Evolutionary conservation across 139 green algal species (phyloP).

Genomic region (Chlorella sp.): DNA sequence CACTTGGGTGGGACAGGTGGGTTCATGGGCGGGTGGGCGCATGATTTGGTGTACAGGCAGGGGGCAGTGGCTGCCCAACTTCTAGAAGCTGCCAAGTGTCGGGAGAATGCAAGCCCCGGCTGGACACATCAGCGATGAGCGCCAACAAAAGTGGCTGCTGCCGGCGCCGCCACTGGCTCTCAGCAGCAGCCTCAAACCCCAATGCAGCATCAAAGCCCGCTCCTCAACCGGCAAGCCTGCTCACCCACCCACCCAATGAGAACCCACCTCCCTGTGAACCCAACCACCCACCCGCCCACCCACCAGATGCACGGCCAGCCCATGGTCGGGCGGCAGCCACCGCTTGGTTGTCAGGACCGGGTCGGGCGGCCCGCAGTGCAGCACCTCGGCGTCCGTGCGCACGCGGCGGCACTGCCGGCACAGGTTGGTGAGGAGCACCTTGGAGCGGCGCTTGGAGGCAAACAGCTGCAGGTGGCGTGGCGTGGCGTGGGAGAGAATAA

Average conservation of each 20-base stretch:
- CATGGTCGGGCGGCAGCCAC: constrained; percentile 9
- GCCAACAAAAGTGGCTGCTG: no score
- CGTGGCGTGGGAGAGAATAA: neutral
- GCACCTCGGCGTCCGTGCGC: neutral
- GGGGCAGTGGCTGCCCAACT: no score
- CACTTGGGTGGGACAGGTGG: neutral
- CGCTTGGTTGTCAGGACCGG: constrained; percentile 11
- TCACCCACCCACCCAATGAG: no score
- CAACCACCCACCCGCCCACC: neutral
- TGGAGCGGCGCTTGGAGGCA: constrained; percentile 9
- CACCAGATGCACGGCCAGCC: neutral
- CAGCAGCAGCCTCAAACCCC: no score
- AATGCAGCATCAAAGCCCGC: no score
- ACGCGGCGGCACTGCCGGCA: neutral
- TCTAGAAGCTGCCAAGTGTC: neutral
- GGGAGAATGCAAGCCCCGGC: no score
- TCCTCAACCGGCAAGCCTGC: no score
- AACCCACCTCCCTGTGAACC: no score
- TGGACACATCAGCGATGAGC: no score
- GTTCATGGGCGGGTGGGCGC: neutral
- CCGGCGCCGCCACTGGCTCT: no score
- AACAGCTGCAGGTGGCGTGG: neutral
- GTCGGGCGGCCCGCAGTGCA: neutral
- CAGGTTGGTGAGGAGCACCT: constrained; percentile 6
- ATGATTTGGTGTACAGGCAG: no score